Percentiles rank a stretch among this genome's conserved stretches.
phyloP scores from a whole-genome alignment of 495 filamentous ascomycete genomes.

The Penicillium macrosclerotiorum region DNA sequence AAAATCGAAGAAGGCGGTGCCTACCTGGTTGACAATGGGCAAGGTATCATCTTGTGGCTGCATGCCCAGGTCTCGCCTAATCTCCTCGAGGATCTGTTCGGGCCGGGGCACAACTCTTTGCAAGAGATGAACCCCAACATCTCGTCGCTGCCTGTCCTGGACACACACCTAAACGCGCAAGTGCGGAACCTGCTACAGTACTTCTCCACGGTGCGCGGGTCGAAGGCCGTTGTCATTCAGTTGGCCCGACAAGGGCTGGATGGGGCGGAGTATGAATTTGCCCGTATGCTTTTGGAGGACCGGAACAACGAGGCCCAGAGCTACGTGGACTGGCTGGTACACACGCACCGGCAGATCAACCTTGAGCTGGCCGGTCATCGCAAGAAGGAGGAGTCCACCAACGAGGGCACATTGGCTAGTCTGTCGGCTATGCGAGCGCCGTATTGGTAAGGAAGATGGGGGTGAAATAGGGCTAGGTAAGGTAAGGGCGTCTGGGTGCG shows the following conservation, averaged over 20 bases:
- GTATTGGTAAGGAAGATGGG: conserved; percentile 54
- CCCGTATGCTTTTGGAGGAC: conserved; percentile 85
- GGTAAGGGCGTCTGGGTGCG: too few species aligned
- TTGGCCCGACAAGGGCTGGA: conserved; percentile 90
- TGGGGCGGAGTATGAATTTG: conserved; percentile 96
- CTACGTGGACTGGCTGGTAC: conserved; percentile 98
- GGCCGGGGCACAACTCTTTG: conserved; percentile 68
- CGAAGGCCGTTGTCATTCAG: conserved; percentile 85
- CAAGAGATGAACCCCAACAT: conserved; percentile 74
- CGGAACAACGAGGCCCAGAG: conserved; percentile 95
- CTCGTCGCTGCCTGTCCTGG: conserved; percentile 67
- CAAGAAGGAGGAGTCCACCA: conserved; percentile 64
- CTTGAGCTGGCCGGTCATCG: conserved; percentile 79
- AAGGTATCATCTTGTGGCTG: conserved; percentile 86
- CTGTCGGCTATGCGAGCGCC: conserved; percentile 69
- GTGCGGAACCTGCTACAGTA: conserved; percentile 92
- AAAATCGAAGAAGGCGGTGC: conserved; percentile 91
- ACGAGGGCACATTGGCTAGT: conserved; percentile 53
- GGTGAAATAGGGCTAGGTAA: too few species aligned
- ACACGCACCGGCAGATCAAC: conserved; percentile 88
- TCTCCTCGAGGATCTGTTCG: conserved; percentile 87
- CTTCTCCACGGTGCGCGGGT: conserved; percentile 74
- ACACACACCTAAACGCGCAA: conserved; percentile 94
- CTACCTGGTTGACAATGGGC: conserved; percentile 98
- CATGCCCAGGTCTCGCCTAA: conserved; percentile 75